phyloP scores from a whole-genome alignment of 192 early-diverging fungal species.

The Gonapodya sp. region DNA sequence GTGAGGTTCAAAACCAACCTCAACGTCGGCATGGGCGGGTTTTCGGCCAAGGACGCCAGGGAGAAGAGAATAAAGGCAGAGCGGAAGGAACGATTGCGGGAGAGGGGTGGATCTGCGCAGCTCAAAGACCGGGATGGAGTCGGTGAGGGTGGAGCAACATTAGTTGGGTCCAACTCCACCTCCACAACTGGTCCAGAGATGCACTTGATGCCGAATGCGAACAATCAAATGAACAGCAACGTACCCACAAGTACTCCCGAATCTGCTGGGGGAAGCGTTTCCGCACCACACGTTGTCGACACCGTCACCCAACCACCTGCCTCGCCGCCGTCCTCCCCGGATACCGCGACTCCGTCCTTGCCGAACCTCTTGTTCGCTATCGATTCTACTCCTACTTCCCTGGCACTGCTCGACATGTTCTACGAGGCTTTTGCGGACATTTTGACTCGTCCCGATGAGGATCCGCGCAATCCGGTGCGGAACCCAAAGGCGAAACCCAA shows the following conservation, averaged over 20 bases:
- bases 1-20: background rate
- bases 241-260: background rate
- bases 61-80: background rate
- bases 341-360: background rate
- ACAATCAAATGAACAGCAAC: background rate
- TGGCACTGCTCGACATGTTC: background rate
- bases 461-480: background rate
- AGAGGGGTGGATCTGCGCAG: background rate
- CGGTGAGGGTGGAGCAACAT: too few species aligned
- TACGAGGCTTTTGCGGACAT: background rate
- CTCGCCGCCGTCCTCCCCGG: too few species aligned
- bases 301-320: too few species aligned
- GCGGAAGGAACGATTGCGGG: background rate
- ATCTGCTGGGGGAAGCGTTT: background rate
- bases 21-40: background rate
- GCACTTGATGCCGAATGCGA: background rate
- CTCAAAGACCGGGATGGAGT: too few species aligned
- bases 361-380: background rate
- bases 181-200: too few species aligned
- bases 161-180: too few species aligned
- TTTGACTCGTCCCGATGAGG: background rate
- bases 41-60: background rate
- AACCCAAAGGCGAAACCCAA: background rate
- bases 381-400: background rate
- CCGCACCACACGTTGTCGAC: too few species aligned